Conservation (phyloP, 2,329 filamentous ascomycete species). For the Alternaria gaisen region DNA sequence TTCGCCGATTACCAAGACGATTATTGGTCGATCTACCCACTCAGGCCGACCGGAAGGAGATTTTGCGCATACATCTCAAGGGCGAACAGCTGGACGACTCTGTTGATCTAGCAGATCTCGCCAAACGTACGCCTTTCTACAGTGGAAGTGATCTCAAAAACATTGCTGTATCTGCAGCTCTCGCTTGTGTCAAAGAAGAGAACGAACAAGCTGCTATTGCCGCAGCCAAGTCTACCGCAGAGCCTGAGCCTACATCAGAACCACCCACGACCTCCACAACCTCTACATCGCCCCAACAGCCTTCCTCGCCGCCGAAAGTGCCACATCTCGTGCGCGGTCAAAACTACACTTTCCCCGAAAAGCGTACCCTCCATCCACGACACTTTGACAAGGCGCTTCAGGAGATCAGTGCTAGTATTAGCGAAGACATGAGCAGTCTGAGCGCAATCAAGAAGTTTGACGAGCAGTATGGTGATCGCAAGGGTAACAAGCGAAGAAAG, state of each 20-base stretch:
- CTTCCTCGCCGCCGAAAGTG: constrained; percentile 31
- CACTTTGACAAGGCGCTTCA: constrained; percentile 88
- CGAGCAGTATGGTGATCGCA: constrained; percentile 88
- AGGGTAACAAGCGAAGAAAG: constrained; percentile 69
- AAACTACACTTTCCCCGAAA: constrained; percentile 71
- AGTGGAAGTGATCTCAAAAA: constrained; percentile 88
- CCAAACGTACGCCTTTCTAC: constrained; percentile 76
- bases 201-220: constrained; percentile 54
- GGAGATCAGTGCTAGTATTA: constrained; percentile 92
- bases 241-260: constrained; percentile 1
- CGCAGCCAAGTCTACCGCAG: constrained; percentile 28
- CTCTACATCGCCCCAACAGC: constrained; percentile 13
- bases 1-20: constrained; percentile 77
- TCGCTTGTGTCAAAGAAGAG: constrained; percentile 81
- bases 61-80: constrained; percentile 75
- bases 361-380: constrained; percentile 68
- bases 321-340: constrained; percentile 42
- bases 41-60: constrained; percentile 70
- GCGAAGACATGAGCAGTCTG: constrained; percentile 89
- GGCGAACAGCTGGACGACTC: constrained; percentile 69
- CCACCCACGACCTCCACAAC: constrained; percentile 3
- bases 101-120: constrained; percentile 70
- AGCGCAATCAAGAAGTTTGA: constrained; percentile 93
- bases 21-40: constrained; percentile 78
- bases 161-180: constrained; percentile 78